Conservation (phyloP, 2,329 filamentous ascomycete genomes). For the Blastomyces emzantsi region DNA sequence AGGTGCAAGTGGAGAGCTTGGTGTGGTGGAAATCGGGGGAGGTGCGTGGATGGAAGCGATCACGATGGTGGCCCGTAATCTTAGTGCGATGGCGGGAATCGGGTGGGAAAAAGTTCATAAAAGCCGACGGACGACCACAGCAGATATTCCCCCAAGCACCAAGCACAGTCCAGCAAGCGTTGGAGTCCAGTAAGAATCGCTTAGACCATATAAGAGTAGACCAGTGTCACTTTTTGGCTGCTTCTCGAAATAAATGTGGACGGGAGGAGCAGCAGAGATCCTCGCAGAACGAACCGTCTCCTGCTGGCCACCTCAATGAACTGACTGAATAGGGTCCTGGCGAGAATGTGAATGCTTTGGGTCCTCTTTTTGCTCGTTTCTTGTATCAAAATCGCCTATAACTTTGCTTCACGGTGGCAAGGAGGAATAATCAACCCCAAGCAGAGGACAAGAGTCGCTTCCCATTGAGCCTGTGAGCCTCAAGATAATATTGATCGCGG, state of each 20-base stretch:
- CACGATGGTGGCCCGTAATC: neutral
- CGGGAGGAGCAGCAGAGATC: neutral
- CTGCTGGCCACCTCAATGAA: no score
- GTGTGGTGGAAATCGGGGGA: constrained; percentile 1
- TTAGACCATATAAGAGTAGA: neutral
- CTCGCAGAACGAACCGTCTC: neutral
- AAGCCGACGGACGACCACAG: neutral
- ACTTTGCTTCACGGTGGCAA: neutral
- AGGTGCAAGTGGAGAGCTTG: constrained; percentile 1
- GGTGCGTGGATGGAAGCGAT: constrained; percentile 7
- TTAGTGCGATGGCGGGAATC: neutral
- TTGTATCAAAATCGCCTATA: neutral
- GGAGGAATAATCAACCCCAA: constrained; percentile 2
- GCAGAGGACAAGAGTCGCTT: neutral
- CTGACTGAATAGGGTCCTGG: neutral
- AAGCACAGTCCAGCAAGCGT: neutral
- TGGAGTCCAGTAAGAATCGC: neutral
- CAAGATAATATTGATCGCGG: neutral
- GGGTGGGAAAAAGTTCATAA: neutral
- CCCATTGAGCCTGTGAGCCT: neutral
- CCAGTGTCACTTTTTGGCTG: neutral
- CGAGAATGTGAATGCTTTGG: neutral
- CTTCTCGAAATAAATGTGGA: neutral
- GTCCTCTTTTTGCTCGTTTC: neutral
- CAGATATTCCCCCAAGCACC: neutral